Evolutionary conservation across 495 filamentous ascomycete species (phyloP).

Genomic region (Talaromyces trachyspermus): DNA sequence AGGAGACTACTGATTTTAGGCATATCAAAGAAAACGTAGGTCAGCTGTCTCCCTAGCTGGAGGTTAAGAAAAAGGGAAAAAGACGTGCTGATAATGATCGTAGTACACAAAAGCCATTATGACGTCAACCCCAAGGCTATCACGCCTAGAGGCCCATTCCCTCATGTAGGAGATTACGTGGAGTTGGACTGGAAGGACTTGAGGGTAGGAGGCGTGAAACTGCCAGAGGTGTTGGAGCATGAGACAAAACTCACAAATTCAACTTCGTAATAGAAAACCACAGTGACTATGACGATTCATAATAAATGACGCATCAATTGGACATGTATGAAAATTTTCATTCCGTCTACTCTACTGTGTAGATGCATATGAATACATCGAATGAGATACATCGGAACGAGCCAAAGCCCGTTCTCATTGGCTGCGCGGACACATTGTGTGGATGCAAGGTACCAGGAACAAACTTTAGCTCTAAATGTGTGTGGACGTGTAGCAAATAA

Average conservation of each 20-base stretch:
- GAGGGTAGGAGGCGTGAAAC: constrained; percentile 23
- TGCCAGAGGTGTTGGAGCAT: constrained; percentile 26
- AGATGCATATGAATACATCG: no score
- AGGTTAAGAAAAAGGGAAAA: neutral
- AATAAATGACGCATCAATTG: no score
- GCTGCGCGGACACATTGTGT: neutral
- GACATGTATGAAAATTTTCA: no score
- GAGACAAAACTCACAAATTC: neutral
- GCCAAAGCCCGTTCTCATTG: neutral
- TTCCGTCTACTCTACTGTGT: no score
- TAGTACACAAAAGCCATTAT: constrained; percentile 47
- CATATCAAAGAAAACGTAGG: constrained; percentile 54
- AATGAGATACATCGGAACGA: no score
- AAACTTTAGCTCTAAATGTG: neutral
- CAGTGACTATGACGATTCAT: no score
- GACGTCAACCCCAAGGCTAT: constrained; percentile 57
- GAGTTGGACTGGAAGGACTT: constrained; percentile 32
- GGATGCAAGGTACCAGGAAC: constrained; percentile 3
- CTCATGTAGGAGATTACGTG: constrained; percentile 47
- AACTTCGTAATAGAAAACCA: no score
- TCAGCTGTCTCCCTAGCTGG: neutral
- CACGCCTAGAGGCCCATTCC: constrained; percentile 58
- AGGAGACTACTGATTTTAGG: constrained; percentile 48
- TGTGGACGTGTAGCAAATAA: neutral
- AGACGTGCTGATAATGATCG: neutral